Base-by-base conservation (phyloP, 345 rosid genomes). In the Aquilaria sinensis region DNA sequence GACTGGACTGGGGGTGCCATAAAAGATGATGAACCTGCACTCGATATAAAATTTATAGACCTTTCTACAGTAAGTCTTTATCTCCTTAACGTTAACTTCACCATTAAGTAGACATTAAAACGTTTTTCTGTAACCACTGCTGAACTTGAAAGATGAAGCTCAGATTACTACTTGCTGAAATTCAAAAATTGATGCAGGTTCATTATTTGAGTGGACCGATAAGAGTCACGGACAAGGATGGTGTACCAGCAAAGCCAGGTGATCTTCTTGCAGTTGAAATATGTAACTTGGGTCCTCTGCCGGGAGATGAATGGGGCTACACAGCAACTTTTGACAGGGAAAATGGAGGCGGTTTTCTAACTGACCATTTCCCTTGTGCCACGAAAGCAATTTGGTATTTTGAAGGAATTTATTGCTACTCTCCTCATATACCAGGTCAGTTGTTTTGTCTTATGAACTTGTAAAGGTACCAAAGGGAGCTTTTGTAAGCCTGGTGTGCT, bases 301-400 rank as follows among this genome's bases (percentile, higher is more conserved):
- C 87, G 7, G 94, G 92, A 9, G 84, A 88, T 70, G 98, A 93
- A 82, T 88, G 97, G 98, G 97, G 94, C 2, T 93, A 48, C 57
- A 85, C 96, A 51, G 92, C 83, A 47, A 75, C 84, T 2, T 85
- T 84, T 64, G 94, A 93, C 74, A 86, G 94, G 71, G 96, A 93
- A 67, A 85, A 86, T 32, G 97, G 98, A 1, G 97, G 97, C 2
- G 92, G 97, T 37, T 90, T 84, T 63, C 64, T 93, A 67, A 93
- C 97, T 10, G 98, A 90, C 61, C 97, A 90, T 77, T 88, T 93
- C 61, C 98, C 98, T 48, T 58, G 81, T 63, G 92, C 98, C 2
- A 79, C 90, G 55, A 93, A 90, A 78, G 97, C 97, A 64, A 88
- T 93, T 77, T 93, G 98, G 96, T 83, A 88, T 64, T 88, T 88